Conservation (phyloP, 768 basidiomycete species). For the Leccinum imitatum region DNA sequence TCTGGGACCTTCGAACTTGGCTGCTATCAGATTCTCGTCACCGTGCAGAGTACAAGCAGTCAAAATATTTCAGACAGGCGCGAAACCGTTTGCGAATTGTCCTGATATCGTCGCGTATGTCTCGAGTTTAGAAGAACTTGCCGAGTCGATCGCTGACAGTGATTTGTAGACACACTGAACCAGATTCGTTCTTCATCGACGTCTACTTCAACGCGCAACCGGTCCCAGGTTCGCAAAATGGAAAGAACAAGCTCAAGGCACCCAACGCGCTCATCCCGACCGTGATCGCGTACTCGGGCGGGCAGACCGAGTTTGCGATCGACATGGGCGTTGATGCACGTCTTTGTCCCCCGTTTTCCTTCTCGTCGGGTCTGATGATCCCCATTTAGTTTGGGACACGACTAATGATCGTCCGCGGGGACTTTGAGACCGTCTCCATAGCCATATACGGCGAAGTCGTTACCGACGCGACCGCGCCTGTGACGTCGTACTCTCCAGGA, state of each 20-base stretch:
- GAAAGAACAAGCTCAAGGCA: constrained; percentile 59
- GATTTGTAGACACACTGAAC: constrained; percentile 59
- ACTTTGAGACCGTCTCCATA: constrained; percentile 59
- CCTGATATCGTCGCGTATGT: constrained; percentile 65
- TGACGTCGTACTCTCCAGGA: constrained; percentile 42
- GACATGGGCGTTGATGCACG: constrained; percentile 70
- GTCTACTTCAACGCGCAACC: constrained; percentile 74
- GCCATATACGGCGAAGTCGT: constrained; percentile 53
- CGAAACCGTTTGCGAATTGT: constrained; percentile 57
- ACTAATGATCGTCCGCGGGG: constrained; percentile 78
- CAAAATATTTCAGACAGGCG: constrained; percentile 66
- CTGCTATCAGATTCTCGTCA: constrained; percentile 68
- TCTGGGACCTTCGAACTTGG: constrained; percentile 53
- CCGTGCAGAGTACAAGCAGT: constrained; percentile 69
- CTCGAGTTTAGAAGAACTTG: constrained; percentile 1
- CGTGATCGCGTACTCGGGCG: constrained; percentile 68
- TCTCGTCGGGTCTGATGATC: constrained; percentile 4
- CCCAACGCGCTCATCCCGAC: constrained; percentile 75
- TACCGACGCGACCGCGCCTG: constrained; percentile 40
- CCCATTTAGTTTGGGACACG: constrained; percentile 63
- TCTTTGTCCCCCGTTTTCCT: constrained; percentile 5
- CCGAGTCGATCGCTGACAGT: neutral
- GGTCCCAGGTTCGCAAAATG: constrained; percentile 40
- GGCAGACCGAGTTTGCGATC: constrained; percentile 61
- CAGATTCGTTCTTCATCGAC: constrained; percentile 70